phyloP scores from a whole-genome alignment of 2,329 filamentous ascomycete species.

The Lithohypha guttulata region DNA sequence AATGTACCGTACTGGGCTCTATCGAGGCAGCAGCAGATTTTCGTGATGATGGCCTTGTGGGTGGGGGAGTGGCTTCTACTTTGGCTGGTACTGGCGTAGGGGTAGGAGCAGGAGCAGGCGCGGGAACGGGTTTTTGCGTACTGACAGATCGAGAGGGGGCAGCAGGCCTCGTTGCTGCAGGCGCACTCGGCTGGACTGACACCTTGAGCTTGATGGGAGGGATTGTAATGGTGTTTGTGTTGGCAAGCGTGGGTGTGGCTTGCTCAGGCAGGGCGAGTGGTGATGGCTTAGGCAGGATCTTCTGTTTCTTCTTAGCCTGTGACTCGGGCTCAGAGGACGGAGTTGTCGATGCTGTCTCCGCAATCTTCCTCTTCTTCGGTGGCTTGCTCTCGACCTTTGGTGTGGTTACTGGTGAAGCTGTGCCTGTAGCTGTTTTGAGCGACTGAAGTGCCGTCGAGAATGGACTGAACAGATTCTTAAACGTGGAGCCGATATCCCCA shows the following conservation, averaged over 20 bases:
- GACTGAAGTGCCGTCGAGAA: conserved; percentile 21
- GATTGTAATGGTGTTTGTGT: conserved; percentile 20
- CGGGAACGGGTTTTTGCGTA: neutral
- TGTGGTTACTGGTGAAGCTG: conserved; percentile 17
- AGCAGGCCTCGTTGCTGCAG: conserved; percentile 11
- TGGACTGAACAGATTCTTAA: conserved; percentile 28
- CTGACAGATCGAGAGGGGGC: too few species aligned
- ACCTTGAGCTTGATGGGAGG: conserved; percentile 19
- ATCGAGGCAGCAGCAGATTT: conserved; percentile 16
- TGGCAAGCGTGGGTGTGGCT: conserved; percentile 24
- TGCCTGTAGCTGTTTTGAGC: conserved; percentile 21
- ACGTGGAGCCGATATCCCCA: conserved; percentile 29
- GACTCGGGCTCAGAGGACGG: conserved; percentile 22
- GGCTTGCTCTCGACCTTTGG: conserved; percentile 22
- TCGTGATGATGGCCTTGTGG: conserved; percentile 23
- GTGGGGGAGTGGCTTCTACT: conserved; percentile 19
- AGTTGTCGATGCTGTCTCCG: conserved; percentile 27
- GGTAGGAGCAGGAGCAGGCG: conserved; percentile 15
- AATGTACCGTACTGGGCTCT: conserved; percentile 11
- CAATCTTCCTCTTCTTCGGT: conserved; percentile 44
- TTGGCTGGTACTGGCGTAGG: conserved; percentile 18
- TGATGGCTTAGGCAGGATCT: conserved; percentile 25
- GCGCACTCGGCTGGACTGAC: conserved; percentile 7
- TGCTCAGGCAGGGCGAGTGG: conserved; percentile 28
- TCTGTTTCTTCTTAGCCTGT: conserved; percentile 30